Conservation (phyloP, 441 rosid genomes). For the Croton setiger region DNA sequence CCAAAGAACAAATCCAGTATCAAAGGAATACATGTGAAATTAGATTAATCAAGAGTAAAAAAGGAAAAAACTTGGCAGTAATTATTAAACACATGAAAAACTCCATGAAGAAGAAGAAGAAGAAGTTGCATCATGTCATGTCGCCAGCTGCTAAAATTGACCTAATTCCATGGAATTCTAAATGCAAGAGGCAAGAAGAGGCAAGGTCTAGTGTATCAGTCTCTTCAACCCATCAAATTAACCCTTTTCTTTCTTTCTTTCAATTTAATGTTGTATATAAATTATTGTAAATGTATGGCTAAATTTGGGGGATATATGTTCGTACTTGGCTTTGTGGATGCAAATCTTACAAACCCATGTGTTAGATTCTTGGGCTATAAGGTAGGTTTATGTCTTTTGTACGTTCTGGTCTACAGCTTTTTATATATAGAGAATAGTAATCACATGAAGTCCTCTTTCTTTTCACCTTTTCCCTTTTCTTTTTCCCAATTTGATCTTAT, state of each 20-base stretch:
- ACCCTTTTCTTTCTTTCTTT: too few species aligned
- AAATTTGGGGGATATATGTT: constrained; percentile 32
- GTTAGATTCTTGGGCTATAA: constrained; percentile 48
- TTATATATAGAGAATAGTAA: constrained; percentile 31
- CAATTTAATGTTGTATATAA: too few species aligned
- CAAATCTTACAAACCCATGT: constrained; percentile 48
- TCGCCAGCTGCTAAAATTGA: constrained; percentile 19
- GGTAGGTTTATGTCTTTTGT: constrained; percentile 31
- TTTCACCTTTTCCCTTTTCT: constrained; percentile 18
- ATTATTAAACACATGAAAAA: not conserved
- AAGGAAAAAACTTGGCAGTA: not conserved
- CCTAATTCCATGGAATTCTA: constrained; percentile 15
- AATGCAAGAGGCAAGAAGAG: not conserved
- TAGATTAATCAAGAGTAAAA: not conserved
- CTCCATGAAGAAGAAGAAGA: constrained; percentile 7
- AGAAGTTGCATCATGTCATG: constrained; percentile 14
- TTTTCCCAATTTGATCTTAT: too few species aligned
- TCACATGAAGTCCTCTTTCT: constrained; percentile 26
- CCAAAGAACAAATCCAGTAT: too few species aligned
- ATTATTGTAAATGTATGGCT: too few species aligned
- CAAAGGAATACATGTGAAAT: too few species aligned
- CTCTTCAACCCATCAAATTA: constrained; percentile 4
- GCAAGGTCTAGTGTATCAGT: not conserved
- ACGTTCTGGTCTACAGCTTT: constrained; percentile 32
- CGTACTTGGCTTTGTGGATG: constrained; percentile 25